A percentile compares a stretch with the other conserved stretches of the same genome.
Conservation (phyloP, 2,329 filamentous ascomycete genomes). For the Penicillium glabrum region DNA sequence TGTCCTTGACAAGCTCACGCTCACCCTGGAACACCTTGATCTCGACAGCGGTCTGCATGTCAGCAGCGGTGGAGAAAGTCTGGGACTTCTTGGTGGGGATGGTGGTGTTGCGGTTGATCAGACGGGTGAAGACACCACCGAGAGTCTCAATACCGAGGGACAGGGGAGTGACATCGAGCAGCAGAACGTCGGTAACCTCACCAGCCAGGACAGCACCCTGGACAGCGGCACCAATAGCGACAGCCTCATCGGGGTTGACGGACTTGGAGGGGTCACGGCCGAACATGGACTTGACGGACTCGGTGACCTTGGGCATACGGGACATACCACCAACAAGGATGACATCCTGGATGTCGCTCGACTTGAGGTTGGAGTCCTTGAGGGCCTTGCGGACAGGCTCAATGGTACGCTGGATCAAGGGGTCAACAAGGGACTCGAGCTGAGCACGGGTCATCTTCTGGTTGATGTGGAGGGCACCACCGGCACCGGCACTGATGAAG, state of each 20-base stretch:
- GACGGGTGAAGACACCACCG: conserved; percentile 93
- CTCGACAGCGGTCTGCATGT: conserved; percentile 98
- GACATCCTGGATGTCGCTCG: conserved; percentile 95
- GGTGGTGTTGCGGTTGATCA: conserved; percentile 99
- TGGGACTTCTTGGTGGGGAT: conserved; percentile 99
- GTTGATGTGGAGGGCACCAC: conserved; percentile 98
- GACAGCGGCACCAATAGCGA: conserved; percentile 94
- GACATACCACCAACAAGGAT: conserved; percentile 99
- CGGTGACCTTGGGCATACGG: conserved; percentile 96
- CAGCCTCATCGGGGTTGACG: conserved; percentile 97
- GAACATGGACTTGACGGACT: conserved; percentile 96
- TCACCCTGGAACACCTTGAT: conserved; percentile 99
- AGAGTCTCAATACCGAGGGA: conserved; percentile 98
- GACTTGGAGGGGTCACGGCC: conserved; percentile 96
- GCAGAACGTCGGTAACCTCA: conserved; percentile 92
- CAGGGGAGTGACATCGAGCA: conserved; percentile 92
- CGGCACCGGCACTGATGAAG: conserved; percentile 95
- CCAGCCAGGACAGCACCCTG: conserved; percentile 95
- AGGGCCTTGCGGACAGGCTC: conserved; percentile 95
- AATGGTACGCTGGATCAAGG: conserved; percentile 80
- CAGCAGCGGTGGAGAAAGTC: conserved; percentile 94
- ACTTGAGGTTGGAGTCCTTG: conserved; percentile 87
- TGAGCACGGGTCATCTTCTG: conserved; percentile 87
- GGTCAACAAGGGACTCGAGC: conserved; percentile 89
- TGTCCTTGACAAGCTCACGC: conserved; percentile 97